Evolutionary conservation across 495 filamentous ascomycete genomes (phyloP), one percentile per base, ranked within the genome.

Genomic region (Acidiella bohemica): DNA sequence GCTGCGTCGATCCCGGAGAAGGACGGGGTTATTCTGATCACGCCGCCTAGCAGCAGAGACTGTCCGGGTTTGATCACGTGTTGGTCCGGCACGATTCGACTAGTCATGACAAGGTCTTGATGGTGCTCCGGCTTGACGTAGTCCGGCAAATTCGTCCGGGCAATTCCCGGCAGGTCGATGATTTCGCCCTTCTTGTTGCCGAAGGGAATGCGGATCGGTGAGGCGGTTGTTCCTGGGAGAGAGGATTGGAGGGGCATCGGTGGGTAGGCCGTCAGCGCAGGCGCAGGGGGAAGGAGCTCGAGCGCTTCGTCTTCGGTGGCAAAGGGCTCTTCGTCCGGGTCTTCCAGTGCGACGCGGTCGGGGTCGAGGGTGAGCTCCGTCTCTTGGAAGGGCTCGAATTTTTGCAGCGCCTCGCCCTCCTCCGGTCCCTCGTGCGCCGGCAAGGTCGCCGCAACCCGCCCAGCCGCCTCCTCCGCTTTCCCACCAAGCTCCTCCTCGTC

Each of bases 221-320:
- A 87, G 1, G 85, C 90, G 0, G 90, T 99, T 0, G 90, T 99
- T 1, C 90, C 90, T 1, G 90, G 84, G 16, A 97, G 64, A 7
- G 81, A 67, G 1, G 86, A 94, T 14, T 93, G 74, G 8, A 86
- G 55, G 2, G 87, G 87, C 68, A 93, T 82, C 2, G 67, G 64
- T 16, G 87, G 87, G 52, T 73, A 93, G 5, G 74, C 57, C 5
- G 70, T 76, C 47, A 92, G 84, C 16, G 61, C 65, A 43, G 70
- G 81, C 11, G 75, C 65, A 4, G 85, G 84, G 0, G 85, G 86
- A n/a, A 85, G 71, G 33, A 84, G 71, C 20, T 64, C 59, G 19
- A 12, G 28, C 11, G 49, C 46, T 6, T 47, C 32, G 18, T 49
- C 45, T 3, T 56, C 43, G 21, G 13, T n/a, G 34, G 36, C 38